Evolutionary conservation across 768 basidiomycete genomes (phyloP).

Genomic region (Lentinula lateritia): DNA sequence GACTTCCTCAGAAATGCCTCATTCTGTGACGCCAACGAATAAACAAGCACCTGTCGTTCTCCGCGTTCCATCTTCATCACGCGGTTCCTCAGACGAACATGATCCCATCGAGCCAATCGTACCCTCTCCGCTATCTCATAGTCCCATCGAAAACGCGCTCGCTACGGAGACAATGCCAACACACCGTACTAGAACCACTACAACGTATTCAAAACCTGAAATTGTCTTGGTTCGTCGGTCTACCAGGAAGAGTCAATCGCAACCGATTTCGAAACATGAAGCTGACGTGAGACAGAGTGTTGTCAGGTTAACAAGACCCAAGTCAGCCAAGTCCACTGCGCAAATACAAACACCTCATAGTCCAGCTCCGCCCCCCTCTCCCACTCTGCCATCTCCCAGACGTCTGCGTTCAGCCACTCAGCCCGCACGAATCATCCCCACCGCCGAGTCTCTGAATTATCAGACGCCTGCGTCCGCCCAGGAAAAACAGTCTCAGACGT

Average conservation of each 20-base stretch:
- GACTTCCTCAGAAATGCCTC: neutral
- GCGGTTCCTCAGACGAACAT: constrained; percentile 6
- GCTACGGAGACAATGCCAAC: neutral
- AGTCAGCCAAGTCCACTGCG: neutral
- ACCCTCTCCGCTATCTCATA: constrained; percentile 18
- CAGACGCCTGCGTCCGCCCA: neutral
- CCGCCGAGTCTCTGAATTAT: neutral
- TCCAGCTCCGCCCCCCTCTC: neutral
- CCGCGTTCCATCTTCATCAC: neutral
- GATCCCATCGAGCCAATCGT: constrained; percentile 45
- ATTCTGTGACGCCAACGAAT: neutral
- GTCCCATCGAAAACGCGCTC: constrained; percentile 6
- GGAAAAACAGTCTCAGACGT: neutral
- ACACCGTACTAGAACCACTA: neutral
- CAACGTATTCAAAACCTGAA: constrained; percentile 8
- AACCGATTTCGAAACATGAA: constrained; percentile 8
- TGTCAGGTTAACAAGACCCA: neutral
- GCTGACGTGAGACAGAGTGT: neutral
- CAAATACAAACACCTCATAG: neutral
- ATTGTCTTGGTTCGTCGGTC: constrained; percentile 7
- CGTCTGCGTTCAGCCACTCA: neutral
- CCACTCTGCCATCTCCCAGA: neutral
- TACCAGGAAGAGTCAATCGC: neutral
- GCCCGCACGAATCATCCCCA: neutral
- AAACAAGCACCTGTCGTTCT: neutral